These are phyloP conservation scores for Ammopiptanthus mongolicus DNA, from an alignment of 306 rosid genomes.

Conservation along the genomic window DNA sequence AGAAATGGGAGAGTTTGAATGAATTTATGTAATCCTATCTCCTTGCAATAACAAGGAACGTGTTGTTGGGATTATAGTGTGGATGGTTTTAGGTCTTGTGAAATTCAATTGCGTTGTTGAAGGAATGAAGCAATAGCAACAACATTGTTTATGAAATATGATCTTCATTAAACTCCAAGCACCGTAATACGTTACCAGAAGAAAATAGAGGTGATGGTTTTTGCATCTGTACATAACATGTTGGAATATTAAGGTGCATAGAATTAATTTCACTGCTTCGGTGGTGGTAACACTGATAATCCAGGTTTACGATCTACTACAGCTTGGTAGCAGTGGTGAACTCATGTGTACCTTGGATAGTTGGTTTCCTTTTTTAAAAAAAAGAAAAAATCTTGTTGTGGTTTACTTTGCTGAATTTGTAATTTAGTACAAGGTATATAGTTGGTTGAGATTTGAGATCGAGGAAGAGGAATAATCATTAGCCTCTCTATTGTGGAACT, in stretches of 20 bases:
- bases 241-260: no score
- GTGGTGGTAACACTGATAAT: no score
- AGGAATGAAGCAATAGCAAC: background rate
- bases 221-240: no score
- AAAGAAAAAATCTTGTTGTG: background rate
- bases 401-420: conserved; percentile 1
- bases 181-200: no score
- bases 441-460: background rate
- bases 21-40: background rate
- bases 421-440: background rate
- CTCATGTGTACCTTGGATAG: no score
- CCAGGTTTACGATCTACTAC: no score
- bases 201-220: no score
- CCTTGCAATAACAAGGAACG: background rate
- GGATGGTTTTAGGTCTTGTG: conserved; percentile 8
- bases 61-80: background rate
- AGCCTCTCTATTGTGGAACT: background rate
- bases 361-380: background rate
- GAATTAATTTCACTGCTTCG: no score
- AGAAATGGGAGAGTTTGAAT: background rate
- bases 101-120: background rate
- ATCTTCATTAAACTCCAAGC: background rate
- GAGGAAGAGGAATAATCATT: background rate
- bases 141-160: background rate
- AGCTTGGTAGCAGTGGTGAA: no score